phyloP scores from a whole-genome alignment of 192 early-diverging fungal species.

The Mortierella claussenii region DNA sequence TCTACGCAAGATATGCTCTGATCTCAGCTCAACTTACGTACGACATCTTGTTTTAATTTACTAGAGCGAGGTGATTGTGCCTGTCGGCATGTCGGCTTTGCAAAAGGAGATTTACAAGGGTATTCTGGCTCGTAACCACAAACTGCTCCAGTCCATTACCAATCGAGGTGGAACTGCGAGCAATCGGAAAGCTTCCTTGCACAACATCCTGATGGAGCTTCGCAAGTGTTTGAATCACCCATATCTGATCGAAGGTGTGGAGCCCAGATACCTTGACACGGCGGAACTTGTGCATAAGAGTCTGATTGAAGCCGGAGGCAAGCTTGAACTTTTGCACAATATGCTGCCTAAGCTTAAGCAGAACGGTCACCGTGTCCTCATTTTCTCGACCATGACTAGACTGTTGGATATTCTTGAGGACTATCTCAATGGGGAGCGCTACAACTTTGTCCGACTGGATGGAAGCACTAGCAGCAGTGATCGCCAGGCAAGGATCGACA shows the following conservation, averaged over 20 bases:
- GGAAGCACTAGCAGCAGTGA: conserved; percentile 62
- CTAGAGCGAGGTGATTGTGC: conserved; percentile 75
- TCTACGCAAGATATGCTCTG: too few relatives aligned
- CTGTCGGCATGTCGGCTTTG: conserved; percentile 69
- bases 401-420: conserved; percentile 86
- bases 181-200: conserved; percentile 30
- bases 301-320: conserved; percentile 74
- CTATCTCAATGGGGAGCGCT: conserved; percentile 64
- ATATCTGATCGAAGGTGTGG: conserved; percentile 68
- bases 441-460: conserved; percentile 73
- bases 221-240: conserved; percentile 80
- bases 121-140: conserved; percentile 65
- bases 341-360: conserved; percentile 75
- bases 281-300: conserved; percentile 56
- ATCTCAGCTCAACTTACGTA: too few relatives aligned
- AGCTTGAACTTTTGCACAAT: conserved; percentile 69
- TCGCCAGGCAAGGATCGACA: conserved; percentile 68
- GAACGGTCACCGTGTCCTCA: conserved; percentile 71
- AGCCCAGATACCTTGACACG: conserved; percentile 49
- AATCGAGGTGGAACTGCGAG: conserved; percentile 45
- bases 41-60: too few relatives aligned
- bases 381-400: conserved; percentile 91
- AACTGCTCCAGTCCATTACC: conserved; percentile 59
- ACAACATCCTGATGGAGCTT: conserved; percentile 72
- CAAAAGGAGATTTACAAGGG: conserved; percentile 79